Evolutionary conservation across 2,329 filamentous ascomycete species (phyloP).

Genomic region (Aspergillus ochraceoroseus): DNA sequence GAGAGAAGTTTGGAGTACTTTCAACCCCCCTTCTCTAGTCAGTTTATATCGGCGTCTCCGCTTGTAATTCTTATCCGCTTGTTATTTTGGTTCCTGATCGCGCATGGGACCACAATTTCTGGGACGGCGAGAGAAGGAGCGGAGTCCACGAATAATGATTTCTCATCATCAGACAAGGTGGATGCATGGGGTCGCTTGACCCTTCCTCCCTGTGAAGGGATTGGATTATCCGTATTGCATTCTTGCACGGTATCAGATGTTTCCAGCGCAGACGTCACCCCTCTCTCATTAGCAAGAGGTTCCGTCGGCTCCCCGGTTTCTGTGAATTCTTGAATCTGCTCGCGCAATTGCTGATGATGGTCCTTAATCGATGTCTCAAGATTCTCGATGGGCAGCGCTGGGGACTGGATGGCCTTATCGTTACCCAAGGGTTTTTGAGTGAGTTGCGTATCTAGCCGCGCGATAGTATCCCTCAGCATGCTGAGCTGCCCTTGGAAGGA

Average conservation of each 20-base stretch:
- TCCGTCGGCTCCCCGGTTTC: background rate
- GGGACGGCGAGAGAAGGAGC: background rate
- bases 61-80: conserved; percentile 17
- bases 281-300: background rate
- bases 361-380: background rate
- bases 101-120: too few species aligned
- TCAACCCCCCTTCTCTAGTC: too few species aligned
- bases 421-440: background rate
- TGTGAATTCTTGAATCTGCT: conserved; percentile 1
- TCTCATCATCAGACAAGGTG: conserved; percentile 5
- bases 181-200: conserved; percentile 4
- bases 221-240: too few species aligned
- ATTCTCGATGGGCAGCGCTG: background rate
- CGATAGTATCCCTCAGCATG: too few species aligned
- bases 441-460: too few species aligned
- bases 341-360: conserved; percentile 2
- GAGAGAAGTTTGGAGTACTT: too few species aligned
- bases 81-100: conserved; percentile 12
- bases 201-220: background rate
- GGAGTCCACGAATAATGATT: background rate
- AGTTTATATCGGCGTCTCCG: conserved; percentile 3
- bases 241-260: too few species aligned
- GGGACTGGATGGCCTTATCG: background rate
- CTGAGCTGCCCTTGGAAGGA: background rate
- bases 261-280: too few species aligned